These are phyloP conservation scores for Gliomastix tumulicola DNA, from an alignment of 2,329 filamentous ascomycete species.

Conservation along the genomic window DNA sequence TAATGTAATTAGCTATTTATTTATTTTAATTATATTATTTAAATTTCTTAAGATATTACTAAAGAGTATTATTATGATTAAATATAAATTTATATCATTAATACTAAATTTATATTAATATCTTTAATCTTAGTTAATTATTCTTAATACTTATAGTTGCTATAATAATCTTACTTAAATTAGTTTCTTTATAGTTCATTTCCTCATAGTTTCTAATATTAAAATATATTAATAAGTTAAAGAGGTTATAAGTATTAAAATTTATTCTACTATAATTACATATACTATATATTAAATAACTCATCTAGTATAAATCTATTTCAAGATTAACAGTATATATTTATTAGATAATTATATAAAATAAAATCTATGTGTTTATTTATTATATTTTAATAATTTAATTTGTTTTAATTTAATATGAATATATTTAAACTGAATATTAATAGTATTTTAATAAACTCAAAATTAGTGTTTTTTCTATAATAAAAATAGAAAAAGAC, in stretches of 20 bases:
- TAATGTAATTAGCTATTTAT: background rate
- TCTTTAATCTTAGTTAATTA: background rate
- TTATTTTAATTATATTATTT: background rate
- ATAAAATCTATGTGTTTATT: background rate
- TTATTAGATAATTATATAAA: background rate
- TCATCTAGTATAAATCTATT: background rate
- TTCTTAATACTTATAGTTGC: background rate
- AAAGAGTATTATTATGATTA: background rate
- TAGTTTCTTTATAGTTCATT: background rate
- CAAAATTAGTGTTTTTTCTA: background rate
- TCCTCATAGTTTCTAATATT: background rate
- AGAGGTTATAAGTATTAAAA: background rate
- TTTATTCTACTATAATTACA: background rate
- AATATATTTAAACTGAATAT: background rate
- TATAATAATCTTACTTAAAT: background rate
- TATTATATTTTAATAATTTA: background rate
- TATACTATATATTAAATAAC: background rate
- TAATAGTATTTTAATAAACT: background rate
- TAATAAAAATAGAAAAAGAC: background rate
- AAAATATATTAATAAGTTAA: background rate
- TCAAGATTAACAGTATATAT: background rate
- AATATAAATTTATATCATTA: too few species aligned
- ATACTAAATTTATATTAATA: background rate
- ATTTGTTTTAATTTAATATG: background rate
- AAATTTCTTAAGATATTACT: constrained; percentile 1